Conservation (phyloP, 1,284 basidiomycete genomes). For the Garcileccinum viscosum region DNA sequence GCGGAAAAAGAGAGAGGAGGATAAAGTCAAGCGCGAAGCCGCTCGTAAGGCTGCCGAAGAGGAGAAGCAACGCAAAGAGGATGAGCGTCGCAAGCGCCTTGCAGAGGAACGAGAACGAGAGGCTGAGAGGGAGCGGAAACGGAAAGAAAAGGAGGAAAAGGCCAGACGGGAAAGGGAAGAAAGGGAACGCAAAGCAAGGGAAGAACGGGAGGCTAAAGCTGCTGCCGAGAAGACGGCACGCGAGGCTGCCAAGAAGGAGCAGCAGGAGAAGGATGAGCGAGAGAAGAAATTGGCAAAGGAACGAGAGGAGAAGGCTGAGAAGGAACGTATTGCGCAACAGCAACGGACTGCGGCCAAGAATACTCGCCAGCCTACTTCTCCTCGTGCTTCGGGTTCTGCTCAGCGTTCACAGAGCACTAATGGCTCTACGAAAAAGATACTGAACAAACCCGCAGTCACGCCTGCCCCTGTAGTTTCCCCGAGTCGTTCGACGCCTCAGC, state of each 20-base stretch:
- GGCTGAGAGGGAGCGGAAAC: constrained; percentile 68
- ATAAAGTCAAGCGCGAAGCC: constrained; percentile 74
- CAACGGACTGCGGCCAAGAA: constrained; percentile 44
- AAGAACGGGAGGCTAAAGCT: constrained; percentile 60
- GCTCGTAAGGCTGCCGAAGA: constrained; percentile 80
- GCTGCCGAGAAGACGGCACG: constrained; percentile 60
- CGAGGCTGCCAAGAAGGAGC: constrained; percentile 50
- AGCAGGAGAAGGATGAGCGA: constrained; percentile 70
- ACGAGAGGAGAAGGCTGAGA: constrained; percentile 61
- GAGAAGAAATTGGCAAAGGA: constrained; percentile 64
- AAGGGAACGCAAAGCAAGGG: constrained; percentile 60
- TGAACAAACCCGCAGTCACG: constrained; percentile 45
- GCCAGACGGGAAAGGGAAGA: constrained; percentile 69
- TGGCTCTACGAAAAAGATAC: constrained; percentile 57
- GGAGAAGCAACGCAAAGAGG: constrained; percentile 78
- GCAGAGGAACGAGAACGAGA: constrained; percentile 71
- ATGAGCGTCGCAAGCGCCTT: constrained; percentile 76
- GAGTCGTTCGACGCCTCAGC: constrained; percentile 38
- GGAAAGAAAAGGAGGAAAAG: constrained; percentile 71
- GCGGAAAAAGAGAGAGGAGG: constrained; percentile 76
- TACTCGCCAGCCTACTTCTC: constrained; percentile 54
- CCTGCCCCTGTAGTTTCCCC: constrained; percentile 37
- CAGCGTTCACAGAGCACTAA: constrained; percentile 49
- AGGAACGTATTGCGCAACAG: constrained; percentile 53
- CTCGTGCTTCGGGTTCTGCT: constrained; percentile 58